These are phyloP conservation scores for Lasiodiplodia sp. DNA, from an alignment of 2,329 filamentous ascomycete genomes.

Conservation along the genomic window DNA sequence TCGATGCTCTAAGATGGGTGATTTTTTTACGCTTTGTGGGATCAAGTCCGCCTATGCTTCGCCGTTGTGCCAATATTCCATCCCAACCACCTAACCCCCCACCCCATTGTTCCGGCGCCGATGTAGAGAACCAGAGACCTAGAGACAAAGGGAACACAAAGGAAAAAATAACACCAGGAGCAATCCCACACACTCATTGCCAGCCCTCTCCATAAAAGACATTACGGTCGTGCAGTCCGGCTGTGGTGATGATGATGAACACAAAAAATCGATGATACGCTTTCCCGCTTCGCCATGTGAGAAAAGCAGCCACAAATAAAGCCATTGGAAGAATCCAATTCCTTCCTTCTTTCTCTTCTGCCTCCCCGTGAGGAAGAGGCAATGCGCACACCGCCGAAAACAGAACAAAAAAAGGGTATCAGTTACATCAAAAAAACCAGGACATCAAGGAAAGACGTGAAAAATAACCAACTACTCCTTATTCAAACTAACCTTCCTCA, in stretches of 20 bases:
- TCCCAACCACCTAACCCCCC: not conserved
- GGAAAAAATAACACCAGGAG: not conserved
- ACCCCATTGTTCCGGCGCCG: not conserved
- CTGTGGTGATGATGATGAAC: not conserved
- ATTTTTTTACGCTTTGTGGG: too few relatives aligned
- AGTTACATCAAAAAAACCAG: not conserved
- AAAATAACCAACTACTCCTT: not conserved
- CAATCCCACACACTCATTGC: not conserved
- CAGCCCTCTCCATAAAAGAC: conserved; percentile 3
- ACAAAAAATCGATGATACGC: not conserved
- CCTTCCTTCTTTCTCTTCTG: not conserved
- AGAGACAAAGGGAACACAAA: not conserved
- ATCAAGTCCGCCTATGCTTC: not conserved
- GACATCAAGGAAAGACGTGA: conserved; percentile 1
- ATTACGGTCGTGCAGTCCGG: conserved; percentile 22
- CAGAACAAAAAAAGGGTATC: conserved; percentile 18
- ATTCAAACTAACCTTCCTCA: conserved; percentile 40
- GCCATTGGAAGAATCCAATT: not conserved
- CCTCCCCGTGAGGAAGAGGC: not conserved
- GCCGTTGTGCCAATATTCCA: too few relatives aligned
- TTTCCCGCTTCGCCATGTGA: not conserved
- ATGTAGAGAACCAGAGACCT: not conserved
- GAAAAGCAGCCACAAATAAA: not conserved
- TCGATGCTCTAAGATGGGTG: not conserved
- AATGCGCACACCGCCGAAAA: not conserved